A percentile compares a stretch with the other conserved stretches of the same genome.
Conservation (phyloP, 768 basidiomycete species). For the Lepiota subincarnata region DNA sequence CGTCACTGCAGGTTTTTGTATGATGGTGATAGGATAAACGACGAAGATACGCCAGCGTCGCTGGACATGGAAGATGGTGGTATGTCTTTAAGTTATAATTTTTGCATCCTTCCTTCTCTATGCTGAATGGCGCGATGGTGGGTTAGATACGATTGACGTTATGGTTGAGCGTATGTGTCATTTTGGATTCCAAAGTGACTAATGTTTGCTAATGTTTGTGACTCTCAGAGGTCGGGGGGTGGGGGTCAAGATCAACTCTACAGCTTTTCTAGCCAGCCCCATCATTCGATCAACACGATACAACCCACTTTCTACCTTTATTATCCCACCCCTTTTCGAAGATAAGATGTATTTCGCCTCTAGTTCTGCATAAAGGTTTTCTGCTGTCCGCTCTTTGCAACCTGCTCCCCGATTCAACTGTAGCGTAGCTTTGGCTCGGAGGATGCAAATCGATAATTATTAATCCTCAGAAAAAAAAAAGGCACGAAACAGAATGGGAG, state of each 20-base stretch:
- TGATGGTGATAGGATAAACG: conserved; percentile 80
- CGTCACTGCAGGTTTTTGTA: conserved; percentile 73
- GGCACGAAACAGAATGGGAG: neutral
- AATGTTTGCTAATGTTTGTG: conserved; percentile 4
- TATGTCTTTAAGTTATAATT: conserved; percentile 27
- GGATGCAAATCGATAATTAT: too few species aligned
- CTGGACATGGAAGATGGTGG: conserved; percentile 91
- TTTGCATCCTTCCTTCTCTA: neutral
- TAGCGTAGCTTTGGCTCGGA: too few species aligned
- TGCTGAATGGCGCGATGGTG: neutral
- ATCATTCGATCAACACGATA: neutral
- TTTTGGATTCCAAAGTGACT: conserved; percentile 9
- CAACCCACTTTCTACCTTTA: neutral
- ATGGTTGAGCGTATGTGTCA: conserved; percentile 91
- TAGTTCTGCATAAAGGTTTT: too few species aligned
- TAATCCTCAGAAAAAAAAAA: neutral
- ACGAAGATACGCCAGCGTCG: conserved; percentile 81
- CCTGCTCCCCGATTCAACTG: too few species aligned
- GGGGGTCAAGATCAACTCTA: conserved; percentile 12
- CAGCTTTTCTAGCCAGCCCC: conserved; percentile 4
- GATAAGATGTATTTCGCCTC: too few species aligned
- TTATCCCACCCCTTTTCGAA: too few species aligned
- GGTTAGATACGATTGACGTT: conserved; percentile 86
- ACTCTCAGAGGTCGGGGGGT: conserved; percentile 44
- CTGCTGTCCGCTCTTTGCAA: too few species aligned